Evolutionary conservation across 768 basidiomycete species (phyloP).

Genomic region (Paxillus rubicundulus): DNA sequence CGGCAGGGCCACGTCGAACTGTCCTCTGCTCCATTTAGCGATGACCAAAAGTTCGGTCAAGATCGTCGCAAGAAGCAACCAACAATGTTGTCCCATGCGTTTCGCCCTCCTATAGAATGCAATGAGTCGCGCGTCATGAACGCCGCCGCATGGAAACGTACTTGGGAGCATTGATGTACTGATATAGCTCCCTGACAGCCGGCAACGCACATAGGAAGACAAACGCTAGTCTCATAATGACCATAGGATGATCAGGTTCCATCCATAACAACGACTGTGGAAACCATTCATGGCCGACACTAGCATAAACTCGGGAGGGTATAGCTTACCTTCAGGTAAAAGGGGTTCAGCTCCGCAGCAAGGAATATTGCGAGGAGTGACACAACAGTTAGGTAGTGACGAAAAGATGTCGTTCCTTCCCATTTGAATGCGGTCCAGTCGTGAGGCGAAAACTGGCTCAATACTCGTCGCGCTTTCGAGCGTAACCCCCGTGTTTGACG

Average conservation of each 20-base stretch:
- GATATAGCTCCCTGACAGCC: slow-evolving; percentile 79
- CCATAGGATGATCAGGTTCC: slow-evolving; percentile 86
- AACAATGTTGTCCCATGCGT: slow-evolving; percentile 87
- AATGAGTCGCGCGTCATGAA: slow-evolving; percentile 2
- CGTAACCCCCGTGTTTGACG: slow-evolving; percentile 74
- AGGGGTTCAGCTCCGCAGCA: slow-evolving; percentile 82
- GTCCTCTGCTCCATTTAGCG: slow-evolving; percentile 76
- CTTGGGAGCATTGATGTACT: slow-evolving; percentile 82
- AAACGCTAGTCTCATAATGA: slow-evolving; percentile 66
- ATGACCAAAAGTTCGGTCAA: slow-evolving; percentile 79
- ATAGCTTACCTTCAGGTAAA: slow-evolving; percentile 73
- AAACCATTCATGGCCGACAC: slow-evolving; percentile 35
- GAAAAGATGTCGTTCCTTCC: slow-evolving; percentile 75
- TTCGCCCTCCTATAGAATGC: slow-evolving; percentile 59
- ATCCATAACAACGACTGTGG: slow-evolving; percentile 63
- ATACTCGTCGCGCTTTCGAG: slow-evolving; percentile 73
- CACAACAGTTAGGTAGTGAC: slow-evolving; percentile 74
- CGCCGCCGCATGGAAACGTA: slow-evolving; percentile 33
- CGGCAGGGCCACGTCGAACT: slow-evolving; percentile 66
- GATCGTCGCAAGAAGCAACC: slow-evolving; percentile 85
- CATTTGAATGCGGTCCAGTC: slow-evolving; percentile 88
- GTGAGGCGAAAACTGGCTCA: slow-evolving; percentile 83
- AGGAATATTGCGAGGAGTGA: slow-evolving; percentile 74
- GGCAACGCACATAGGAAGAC: slow-evolving; percentile 87
- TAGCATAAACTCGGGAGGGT: background rate